Evolutionary conservation across 306 rosid genomes (phyloP), one percentile per base, ranked within the genome.

Genomic region (Glycine latifolia): DNA sequence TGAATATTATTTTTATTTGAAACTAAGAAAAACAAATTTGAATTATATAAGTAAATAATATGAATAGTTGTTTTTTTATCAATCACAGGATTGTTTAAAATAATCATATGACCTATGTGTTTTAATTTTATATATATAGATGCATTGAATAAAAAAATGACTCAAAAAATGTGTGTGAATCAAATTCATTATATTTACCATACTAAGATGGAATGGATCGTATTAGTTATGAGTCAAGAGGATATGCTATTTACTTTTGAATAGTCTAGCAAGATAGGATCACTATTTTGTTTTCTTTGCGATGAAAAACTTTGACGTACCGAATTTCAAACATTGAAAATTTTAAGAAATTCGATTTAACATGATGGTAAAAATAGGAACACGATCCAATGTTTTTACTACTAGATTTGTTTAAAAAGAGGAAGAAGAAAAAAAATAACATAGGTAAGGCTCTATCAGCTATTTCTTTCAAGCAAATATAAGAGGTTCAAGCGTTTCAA

Each of bases 261-360:
- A 20, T 66, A 7, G n/a, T 16, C 17, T 66, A 48, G 39, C 17
- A 4, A 20, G 65, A 7, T 66, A 33, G 52, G 66, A 12, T 17
- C 41, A 6, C 33, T 39, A 9, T 41, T 35, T 55, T 39, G 10
- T 8, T 6, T 72, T 72, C n/a, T 53, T 8, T 75, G 46, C 4
- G 47, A 16, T 12, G 39, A 52, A 37, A 50, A 3, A 43, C 41
- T 58, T 67, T 49, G 46, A 3, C 33, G 44, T 4, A 39, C 26
- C 9, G 41, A 26, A 67, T 68, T 52, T 79, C 50, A 56, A 69
- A 43, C 55, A 13, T 55, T 67, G 47, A 54, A 50, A 33, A 53
- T 10, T 50, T 16, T 49, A 26, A 10, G 12, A 50, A 55, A 4
- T 50, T 15, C 8, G 11, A 43, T 54, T 17, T 55, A 43, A 54